Base-by-base conservation (phyloP, 2,329 filamentous ascomycete species). In the Fusarium decemcellulare region DNA sequence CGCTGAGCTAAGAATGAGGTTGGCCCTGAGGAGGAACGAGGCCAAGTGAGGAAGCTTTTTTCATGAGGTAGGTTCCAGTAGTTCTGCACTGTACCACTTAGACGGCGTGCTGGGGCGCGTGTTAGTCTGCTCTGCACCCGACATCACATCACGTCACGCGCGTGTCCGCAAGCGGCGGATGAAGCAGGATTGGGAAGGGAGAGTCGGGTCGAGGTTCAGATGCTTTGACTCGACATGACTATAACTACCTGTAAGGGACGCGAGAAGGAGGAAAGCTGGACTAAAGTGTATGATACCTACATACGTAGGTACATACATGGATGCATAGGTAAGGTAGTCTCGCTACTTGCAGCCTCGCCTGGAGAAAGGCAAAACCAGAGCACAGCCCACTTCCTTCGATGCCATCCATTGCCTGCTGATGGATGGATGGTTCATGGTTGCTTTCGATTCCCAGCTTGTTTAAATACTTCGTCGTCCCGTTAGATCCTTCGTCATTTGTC, bases 101-200 rank as follows among this genome's bases (percentile, higher is more conserved):
- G 29, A 34, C n/a, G 18, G 53, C 29, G 39, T 15, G 8, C 42
- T 27, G 53, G 51, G 15, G 36, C 36, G 53, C 44, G 47, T 61
- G 53, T 59, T 63, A 27, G 59, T 32, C 18, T 42, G 34, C 32
- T 61, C 23, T 40, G 39, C 37, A 48, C 30, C 52, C 23, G 57
- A 63, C 57, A 59, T 70, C 66, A 47, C 51, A 61, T 64, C 67
- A 57, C 36, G 52, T 70, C 63, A 43, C 67, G 55, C 59, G 67
- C 43, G 44, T 27, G 52, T 70, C 59, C 63, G 51, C 51, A 70
- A 70, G 59, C 63, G 67, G 63, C 46, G 36, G 42, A 34, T 46
- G 23, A 52, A 62, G 48, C 29, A 39, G 23, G 27, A 37, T 34
- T 30, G 29, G 36, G 52, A 55, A 51, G 47, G 37, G 47, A 18